Conservation (phyloP, 108 stramenopile species). For the Nitzschia palea region DNA sequence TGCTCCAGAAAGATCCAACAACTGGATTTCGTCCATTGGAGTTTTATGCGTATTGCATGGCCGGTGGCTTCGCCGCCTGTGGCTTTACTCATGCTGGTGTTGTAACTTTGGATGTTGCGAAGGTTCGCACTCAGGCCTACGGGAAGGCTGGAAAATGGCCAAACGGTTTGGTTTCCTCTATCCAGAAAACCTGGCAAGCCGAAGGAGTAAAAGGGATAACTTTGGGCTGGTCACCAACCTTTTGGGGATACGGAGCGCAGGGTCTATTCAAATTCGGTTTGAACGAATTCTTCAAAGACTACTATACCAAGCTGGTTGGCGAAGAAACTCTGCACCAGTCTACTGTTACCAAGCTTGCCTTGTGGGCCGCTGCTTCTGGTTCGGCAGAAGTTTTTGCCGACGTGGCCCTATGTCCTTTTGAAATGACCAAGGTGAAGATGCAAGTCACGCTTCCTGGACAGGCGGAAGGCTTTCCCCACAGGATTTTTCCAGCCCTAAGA, state of each 20-base stretch:
- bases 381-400: slow-evolving; percentile 32
- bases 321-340: slow-evolving; percentile 4
- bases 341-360: background rate
- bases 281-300: slow-evolving; percentile 37
- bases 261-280: slow-evolving; percentile 27
- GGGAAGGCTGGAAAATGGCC: slow-evolving; percentile 7
- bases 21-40: background rate
- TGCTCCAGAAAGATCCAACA: slow-evolving; percentile 5
- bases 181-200: slow-evolving; percentile 2
- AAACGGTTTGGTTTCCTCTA: background rate
- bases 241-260: slow-evolving; percentile 13
- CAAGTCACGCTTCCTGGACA: slow-evolving; percentile 18
- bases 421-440: slow-evolving; percentile 27
- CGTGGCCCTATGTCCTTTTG: slow-evolving; percentile 30
- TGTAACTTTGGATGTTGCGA: slow-evolving; percentile 25
- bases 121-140: slow-evolving; percentile 15
- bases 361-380: slow-evolving; percentile 13
- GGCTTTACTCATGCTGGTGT: slow-evolving; percentile 24
- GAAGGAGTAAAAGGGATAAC: slow-evolving; percentile 21
- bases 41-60: slow-evolving; percentile 20
- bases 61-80: slow-evolving; percentile 21
- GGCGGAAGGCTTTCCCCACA: background rate
- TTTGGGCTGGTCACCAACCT: slow-evolving; percentile 15
- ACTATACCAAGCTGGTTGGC: background rate
- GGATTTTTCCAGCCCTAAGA: slow-evolving; percentile 4